These are phyloP conservation scores for Benincasa hispida DNA, from an alignment of 306 rosid species.

Conservation along the genomic window DNA sequence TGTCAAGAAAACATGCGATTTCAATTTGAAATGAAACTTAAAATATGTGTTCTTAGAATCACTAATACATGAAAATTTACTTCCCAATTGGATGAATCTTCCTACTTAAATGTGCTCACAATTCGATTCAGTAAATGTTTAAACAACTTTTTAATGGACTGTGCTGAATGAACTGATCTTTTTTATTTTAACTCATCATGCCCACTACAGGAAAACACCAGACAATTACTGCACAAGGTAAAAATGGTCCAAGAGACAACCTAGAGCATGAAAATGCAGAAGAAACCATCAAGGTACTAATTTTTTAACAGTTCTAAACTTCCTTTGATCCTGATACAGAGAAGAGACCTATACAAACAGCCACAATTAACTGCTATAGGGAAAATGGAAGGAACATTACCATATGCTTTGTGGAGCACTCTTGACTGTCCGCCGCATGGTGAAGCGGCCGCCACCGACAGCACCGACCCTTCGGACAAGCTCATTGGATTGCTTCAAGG, in stretches of 20 bases:
- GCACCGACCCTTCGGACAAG: constrained; percentile 54
- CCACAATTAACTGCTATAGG: not conserved
- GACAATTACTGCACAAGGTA: not conserved
- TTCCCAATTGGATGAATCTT: not conserved
- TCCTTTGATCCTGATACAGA: not conserved
- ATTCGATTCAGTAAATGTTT: not conserved
- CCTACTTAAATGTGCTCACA: not conserved
- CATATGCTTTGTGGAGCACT: constrained; percentile 90
- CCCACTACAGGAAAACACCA: not conserved
- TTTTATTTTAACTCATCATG: not conserved
- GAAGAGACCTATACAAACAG: not conserved
- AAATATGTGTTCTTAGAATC: not conserved
- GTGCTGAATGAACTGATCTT: not conserved
- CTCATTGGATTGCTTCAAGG: constrained; percentile 70
- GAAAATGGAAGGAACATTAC: constrained; percentile 17
- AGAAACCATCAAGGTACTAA: not conserved
- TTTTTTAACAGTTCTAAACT: not conserved
- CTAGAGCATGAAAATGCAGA: not conserved
- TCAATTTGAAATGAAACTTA: not conserved
- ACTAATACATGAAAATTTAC: not conserved
- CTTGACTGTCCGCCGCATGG: constrained; percentile 79
- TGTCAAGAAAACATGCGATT: not conserved
- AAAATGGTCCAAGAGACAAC: not conserved
- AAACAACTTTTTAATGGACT: not conserved
- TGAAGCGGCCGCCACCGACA: constrained; percentile 42